Evolutionary conservation across 192 early-diverging fungal genomes (phyloP), one percentile per base, ranked within the genome.

Genomic region (Linnemannia schmuckeri): DNA sequence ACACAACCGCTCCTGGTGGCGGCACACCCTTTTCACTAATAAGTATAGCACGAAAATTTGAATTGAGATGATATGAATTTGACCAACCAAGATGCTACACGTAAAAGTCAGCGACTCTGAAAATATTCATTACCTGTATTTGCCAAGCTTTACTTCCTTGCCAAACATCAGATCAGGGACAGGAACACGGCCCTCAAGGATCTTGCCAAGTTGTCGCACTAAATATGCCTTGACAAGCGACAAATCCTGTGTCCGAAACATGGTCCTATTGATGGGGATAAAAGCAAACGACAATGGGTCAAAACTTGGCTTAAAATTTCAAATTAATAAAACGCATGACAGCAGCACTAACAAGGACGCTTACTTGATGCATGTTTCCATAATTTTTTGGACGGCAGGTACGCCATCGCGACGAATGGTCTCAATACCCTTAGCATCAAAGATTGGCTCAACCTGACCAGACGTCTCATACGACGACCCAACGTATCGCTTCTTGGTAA

Each of bases 351-450:
- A 76, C 12, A 0, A 66, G 2, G 8, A 37, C 5, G 40, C 88
- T 78, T 90, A 94, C 93, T 95, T 93, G 27, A 99, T 89, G 52
- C 91, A 88, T 0, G 92, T 89, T 80, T 98, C 95, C 79, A 97
- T 90, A 13, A 94, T 96, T 80, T 96, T 96, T 79, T 93, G 94
- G 20, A 94, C 93, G 0, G 93, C 94, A 10, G 92, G 88, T 77
- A 96, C 96, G 38, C 96, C 96, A 88, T 98, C 97, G 2, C 98
- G 89, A 42, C 97, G 91, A 20, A 99, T 96, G 12, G 97, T 98
- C 88, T 99, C 98, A 75, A 98, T 97, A 3, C 98, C 98, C 86
- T 99, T 99, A 47, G 95, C 97, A 78, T 99, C 98, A 93, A 98
- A 95, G 18, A 89, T 89, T 1, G 96, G 96, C 68, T 93, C 93